phyloP scores from a whole-genome alignment of 1,284 basidiomycete genomes.

The Trichosporon faecale region DNA sequence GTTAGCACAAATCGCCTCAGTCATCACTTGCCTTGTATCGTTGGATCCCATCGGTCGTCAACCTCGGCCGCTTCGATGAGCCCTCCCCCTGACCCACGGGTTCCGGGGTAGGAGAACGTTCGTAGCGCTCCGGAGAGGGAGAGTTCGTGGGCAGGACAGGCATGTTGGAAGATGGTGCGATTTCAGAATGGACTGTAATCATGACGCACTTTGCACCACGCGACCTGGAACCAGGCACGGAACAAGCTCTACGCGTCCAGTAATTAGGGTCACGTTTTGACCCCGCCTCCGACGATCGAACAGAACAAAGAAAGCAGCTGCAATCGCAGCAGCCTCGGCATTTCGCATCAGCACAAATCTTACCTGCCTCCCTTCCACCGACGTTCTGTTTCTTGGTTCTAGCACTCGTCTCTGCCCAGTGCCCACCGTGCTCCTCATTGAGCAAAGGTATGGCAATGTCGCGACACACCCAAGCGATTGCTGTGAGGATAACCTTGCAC shows the following conservation, averaged over 20 bases:
- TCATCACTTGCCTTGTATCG: conserved; percentile 30
- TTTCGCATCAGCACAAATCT: too few species aligned
- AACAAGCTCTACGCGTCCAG: neutral
- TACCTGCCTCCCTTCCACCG: too few species aligned
- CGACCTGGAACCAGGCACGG: neutral
- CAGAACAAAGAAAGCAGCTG: neutral
- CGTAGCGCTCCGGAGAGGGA: conserved; percentile 20
- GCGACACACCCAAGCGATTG: too few species aligned
- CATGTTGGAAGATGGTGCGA: conserved; percentile 10
- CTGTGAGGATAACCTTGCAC: too few species aligned
- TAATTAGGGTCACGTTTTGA: too few species aligned
- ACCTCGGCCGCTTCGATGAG: conserved; percentile 25
- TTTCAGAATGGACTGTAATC: neutral
- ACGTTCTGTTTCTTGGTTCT: too few species aligned
- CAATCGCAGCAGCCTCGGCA: too few species aligned
- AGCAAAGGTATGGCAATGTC: too few species aligned
- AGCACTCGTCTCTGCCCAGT: too few species aligned
- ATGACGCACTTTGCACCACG: neutral
- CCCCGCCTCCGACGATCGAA: too few species aligned
- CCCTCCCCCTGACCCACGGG: neutral
- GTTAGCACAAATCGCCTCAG: neutral
- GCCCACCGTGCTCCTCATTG: too few species aligned
- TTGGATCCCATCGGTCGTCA: conserved; percentile 36
- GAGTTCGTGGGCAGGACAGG: conserved; percentile 16
- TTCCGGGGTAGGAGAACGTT: conserved; percentile 21